phyloP scores from a whole-genome alignment of 768 basidiomycete genomes.

The Lepiota venenata region DNA sequence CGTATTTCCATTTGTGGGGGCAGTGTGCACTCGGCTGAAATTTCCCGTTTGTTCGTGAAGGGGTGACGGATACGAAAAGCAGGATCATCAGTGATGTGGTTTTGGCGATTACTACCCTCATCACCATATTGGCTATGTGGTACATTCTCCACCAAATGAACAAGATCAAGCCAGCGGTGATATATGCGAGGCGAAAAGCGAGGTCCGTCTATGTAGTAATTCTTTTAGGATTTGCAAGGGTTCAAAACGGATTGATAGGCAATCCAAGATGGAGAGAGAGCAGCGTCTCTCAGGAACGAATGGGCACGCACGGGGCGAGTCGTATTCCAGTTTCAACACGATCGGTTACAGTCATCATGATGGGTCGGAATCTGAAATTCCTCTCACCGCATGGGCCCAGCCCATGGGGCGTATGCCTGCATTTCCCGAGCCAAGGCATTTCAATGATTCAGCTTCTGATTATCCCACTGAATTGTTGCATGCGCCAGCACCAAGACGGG shows the following conservation, averaged over 20 bases:
- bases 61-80: constrained; percentile 40
- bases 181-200: constrained; percentile 68
- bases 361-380: constrained; percentile 5
- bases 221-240: background rate
- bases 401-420: background rate
- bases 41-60: constrained; percentile 15
- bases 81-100: constrained; percentile 69
- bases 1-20: background rate
- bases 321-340: background rate
- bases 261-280: constrained; percentile 5
- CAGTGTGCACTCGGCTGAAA: background rate
- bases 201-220: constrained; percentile 34
- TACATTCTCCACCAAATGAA: constrained; percentile 77
- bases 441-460: background rate
- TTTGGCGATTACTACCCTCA: constrained; percentile 59
- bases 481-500: constrained; percentile 2
- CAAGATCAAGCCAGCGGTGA: constrained; percentile 60
- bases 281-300: background rate
- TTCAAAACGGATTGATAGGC: background rate
- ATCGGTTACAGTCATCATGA: background rate
- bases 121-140: constrained; percentile 81
- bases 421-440: background rate
- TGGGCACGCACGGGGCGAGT: background rate
- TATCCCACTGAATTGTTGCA: background rate
- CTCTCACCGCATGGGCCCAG: constrained; percentile 1